These are phyloP conservation scores for Lactarius sanguifluus DNA, from an alignment of 768 basidiomycete species.

Conservation along the genomic window DNA sequence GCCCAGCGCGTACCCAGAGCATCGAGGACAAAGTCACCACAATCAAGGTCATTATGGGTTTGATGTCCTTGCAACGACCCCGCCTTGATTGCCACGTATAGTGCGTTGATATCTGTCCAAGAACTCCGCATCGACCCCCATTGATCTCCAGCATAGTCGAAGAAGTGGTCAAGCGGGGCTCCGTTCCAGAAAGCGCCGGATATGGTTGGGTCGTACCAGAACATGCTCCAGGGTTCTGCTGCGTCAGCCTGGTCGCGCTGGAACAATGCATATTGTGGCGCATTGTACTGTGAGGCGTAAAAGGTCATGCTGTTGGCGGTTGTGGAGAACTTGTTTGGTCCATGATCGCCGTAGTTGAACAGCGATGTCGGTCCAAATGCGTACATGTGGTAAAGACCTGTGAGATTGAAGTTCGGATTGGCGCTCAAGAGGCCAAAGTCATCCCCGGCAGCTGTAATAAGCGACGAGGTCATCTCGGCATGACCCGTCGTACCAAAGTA, in stretches of 20 bases:
- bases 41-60: slow-evolving; percentile 93
- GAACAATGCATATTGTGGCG: slow-evolving; percentile 77
- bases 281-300: slow-evolving; percentile 66
- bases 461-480: slow-evolving; percentile 83
- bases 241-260: slow-evolving; percentile 79
- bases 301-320: slow-evolving; percentile 89
- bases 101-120: slow-evolving; percentile 85
- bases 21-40: slow-evolving; percentile 94
- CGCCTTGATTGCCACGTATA: slow-evolving; percentile 88
- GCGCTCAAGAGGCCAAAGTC: slow-evolving; percentile 66
- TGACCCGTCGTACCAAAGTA: slow-evolving; percentile 91
- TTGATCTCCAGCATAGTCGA: slow-evolving; percentile 65
- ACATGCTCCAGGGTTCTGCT: slow-evolving; percentile 60
- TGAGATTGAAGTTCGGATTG: slow-evolving; percentile 71
- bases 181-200: slow-evolving; percentile 92
- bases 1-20: slow-evolving; percentile 93
- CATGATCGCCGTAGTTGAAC: slow-evolving; percentile 82
- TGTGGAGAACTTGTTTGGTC: slow-evolving; percentile 92
- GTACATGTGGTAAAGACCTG: slow-evolving; percentile 90
- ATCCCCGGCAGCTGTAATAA: slow-evolving; percentile 84
- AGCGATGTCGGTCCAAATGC: slow-evolving; percentile 79
- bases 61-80: slow-evolving; percentile 81
- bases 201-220: slow-evolving; percentile 88
- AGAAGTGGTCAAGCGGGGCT: slow-evolving; percentile 77
- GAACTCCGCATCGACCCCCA: slow-evolving; percentile 92